A percentile compares a stretch with the other conserved stretches of the same genome.
Evolutionary conservation across 352 stramenopile genomes (phyloP).

Genomic region (Phytophthora pisi): DNA sequence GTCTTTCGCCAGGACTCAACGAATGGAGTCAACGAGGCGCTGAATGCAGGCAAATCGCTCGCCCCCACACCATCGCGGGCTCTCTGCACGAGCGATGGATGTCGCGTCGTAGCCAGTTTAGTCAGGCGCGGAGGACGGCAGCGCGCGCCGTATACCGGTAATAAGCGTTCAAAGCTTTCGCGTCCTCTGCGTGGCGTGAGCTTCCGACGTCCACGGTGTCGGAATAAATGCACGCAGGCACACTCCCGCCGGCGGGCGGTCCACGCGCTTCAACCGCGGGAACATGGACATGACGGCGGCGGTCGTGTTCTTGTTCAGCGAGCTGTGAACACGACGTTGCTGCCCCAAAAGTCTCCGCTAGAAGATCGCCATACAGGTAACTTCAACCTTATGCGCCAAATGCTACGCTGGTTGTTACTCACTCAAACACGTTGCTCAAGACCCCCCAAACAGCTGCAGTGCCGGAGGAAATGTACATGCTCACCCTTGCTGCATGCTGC

Average conservation of each 20-base stretch:
- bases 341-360: conserved; percentile 1
- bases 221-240: background rate
- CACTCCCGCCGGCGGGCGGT: background rate
- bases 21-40: conserved; percentile 2
- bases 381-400: conserved; percentile 14
- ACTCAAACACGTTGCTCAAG: background rate
- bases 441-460: background rate
- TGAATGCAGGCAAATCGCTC: conserved; percentile 25
- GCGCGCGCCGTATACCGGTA: background rate
- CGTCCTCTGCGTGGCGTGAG: background rate
- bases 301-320: background rate
- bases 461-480: too few species aligned
- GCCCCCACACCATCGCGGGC: conserved; percentile 13
- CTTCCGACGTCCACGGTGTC: conserved; percentile 14
- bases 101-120: conserved; percentile 11
- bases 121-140: background rate
- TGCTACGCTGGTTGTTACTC: background rate
- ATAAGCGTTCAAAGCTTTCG: conserved; percentile 14
- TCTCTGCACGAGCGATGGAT: conserved; percentile 10
- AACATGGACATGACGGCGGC: too few species aligned
- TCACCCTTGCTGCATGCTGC: too few species aligned
- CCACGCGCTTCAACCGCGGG: too few species aligned
- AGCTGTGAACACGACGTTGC: background rate
- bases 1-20: conserved; percentile 13
- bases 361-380: conserved; percentile 10